Evolutionary conservation across 2,329 filamentous ascomycete species (phyloP).

Genomic region (Pestalotiopsis sp.): DNA sequence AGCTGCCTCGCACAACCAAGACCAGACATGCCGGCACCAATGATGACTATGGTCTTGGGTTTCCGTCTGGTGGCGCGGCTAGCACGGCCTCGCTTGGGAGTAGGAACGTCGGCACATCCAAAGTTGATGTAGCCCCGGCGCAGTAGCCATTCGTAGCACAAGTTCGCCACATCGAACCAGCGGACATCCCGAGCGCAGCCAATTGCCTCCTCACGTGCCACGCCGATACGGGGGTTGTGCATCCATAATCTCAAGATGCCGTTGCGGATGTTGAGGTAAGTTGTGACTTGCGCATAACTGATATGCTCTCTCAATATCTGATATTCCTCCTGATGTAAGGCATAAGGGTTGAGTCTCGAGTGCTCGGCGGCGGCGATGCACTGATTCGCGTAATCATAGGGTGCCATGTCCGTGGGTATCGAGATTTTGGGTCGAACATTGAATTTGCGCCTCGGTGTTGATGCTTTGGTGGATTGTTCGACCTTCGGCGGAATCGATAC

Average conservation of each 20-base stretch:
- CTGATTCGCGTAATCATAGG: slow-evolving; percentile 83
- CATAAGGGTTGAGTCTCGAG: slow-evolving; percentile 86
- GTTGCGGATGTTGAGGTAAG: slow-evolving; percentile 95
- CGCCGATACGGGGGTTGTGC: slow-evolving; percentile 78
- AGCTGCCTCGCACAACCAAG: slow-evolving; percentile 90
- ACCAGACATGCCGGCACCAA: slow-evolving; percentile 94
- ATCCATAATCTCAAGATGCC: slow-evolving; percentile 90
- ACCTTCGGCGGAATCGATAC: slow-evolving; percentile 12
- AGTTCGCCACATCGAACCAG: slow-evolving; percentile 85
- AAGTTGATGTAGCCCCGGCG: slow-evolving; percentile 96
- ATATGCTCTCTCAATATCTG: slow-evolving; percentile 77
- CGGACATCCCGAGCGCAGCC: slow-evolving; percentile 86
- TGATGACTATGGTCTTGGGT: slow-evolving; percentile 77
- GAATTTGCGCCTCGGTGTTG: slow-evolving; percentile 40
- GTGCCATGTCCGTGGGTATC: slow-evolving; percentile 74
- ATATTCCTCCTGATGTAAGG: slow-evolving; percentile 84
- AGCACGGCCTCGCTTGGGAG: slow-evolving; percentile 40
- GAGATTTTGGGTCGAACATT: slow-evolving; percentile 77
- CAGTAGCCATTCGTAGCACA: slow-evolving; percentile 91
- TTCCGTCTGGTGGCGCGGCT: slow-evolving; percentile 47
- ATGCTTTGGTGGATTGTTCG: slow-evolving; percentile 20
- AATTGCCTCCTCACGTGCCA: slow-evolving; percentile 82
- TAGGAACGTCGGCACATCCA: slow-evolving; percentile 78
- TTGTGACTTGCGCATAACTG: slow-evolving; percentile 86
- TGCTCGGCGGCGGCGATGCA: slow-evolving; percentile 88